Conservation (phyloP, 2,329 filamentous ascomycete genomes). For the Penicillium sp. region DNA sequence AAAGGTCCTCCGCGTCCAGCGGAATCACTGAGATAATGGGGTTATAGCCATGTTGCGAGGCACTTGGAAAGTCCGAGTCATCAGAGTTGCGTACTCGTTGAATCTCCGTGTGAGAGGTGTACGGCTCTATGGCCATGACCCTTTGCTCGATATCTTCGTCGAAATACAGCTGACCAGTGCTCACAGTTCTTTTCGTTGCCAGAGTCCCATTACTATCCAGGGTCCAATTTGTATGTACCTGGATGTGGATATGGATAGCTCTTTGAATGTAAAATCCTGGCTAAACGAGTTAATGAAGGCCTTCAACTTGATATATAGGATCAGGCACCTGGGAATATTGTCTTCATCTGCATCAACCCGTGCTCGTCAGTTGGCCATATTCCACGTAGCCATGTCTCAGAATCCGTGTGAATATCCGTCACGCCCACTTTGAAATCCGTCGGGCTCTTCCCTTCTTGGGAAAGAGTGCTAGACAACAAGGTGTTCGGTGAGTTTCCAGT, state of each 20-base stretch:
- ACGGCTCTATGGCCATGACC: slow-evolving; percentile 37
- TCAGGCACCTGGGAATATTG: slow-evolving; percentile 38
- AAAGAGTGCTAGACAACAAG: slow-evolving; percentile 26
- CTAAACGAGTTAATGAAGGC: slow-evolving; percentile 17
- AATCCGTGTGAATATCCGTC: slow-evolving; percentile 24
- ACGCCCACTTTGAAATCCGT: slow-evolving; percentile 23
- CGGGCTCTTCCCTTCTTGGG: slow-evolving; percentile 28
- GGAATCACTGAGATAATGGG: background rate
- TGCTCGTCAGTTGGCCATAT: slow-evolving; percentile 46
- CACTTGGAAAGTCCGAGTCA: slow-evolving; percentile 1
- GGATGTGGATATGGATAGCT: slow-evolving; percentile 49
- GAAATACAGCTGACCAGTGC: slow-evolving; percentile 36
- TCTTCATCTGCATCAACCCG: slow-evolving; percentile 49
- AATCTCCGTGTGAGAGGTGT: slow-evolving; percentile 34
- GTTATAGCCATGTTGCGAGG: background rate
- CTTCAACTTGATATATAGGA: background rate
- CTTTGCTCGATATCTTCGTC: slow-evolving; percentile 28
- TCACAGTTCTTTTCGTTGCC: slow-evolving; percentile 26
- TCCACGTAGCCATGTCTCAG: slow-evolving; percentile 46
- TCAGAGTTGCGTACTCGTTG: slow-evolving; percentile 36
- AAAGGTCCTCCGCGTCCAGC: background rate
- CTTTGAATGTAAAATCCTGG: slow-evolving; percentile 43
- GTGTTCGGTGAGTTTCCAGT: slow-evolving; percentile 31
- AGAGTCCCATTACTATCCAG: slow-evolving; percentile 30
- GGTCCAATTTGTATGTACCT: slow-evolving; percentile 39